Evolutionary conservation across 163 green algal species (phyloP).

Genomic region (Smithsoniella earleae): DNA sequence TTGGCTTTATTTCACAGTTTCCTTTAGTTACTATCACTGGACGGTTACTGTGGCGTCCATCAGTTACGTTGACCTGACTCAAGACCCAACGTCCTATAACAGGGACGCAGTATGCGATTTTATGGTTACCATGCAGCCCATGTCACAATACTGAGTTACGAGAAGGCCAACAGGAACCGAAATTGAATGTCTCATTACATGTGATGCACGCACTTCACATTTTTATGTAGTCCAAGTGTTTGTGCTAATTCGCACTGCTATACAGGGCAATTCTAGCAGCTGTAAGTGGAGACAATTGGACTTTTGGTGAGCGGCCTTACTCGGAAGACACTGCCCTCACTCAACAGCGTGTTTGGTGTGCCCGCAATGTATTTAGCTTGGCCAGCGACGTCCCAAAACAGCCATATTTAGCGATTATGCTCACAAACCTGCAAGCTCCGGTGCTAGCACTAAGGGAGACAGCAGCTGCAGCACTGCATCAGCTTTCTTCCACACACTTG

Average conservation of each 20-base stretch:
- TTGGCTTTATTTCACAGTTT: background rate
- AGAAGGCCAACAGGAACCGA: background rate
- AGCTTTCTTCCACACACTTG: constrained; percentile 25
- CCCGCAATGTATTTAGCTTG: constrained; percentile 11
- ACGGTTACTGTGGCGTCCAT: background rate
- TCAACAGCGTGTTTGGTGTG: constrained; percentile 10
- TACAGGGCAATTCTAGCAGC: constrained; percentile 20
- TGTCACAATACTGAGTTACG: background rate
- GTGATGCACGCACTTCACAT: too few relatives aligned
- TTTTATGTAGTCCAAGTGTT: background rate
- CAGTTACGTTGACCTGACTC: too few relatives aligned
- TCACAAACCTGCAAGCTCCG: constrained; percentile 18
- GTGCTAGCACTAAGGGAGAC: background rate
- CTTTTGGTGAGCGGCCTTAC: background rate
- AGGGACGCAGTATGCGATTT: too few relatives aligned
- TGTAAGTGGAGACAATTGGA: background rate
- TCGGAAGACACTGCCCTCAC: background rate
- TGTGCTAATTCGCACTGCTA: too few relatives aligned
- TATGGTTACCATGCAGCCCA: too few relatives aligned
- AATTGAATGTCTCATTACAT: too few relatives aligned
- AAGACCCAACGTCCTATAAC: too few relatives aligned
- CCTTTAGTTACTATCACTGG: background rate
- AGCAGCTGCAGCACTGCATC: background rate
- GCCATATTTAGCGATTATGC: background rate
- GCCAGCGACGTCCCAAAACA: constrained; percentile 1